Percentiles rank a stretch among this genome's conserved stretches.
Conservation (phyloP, 1,139 yeast species). For the Keqinozyma sinolaborantium region DNA sequence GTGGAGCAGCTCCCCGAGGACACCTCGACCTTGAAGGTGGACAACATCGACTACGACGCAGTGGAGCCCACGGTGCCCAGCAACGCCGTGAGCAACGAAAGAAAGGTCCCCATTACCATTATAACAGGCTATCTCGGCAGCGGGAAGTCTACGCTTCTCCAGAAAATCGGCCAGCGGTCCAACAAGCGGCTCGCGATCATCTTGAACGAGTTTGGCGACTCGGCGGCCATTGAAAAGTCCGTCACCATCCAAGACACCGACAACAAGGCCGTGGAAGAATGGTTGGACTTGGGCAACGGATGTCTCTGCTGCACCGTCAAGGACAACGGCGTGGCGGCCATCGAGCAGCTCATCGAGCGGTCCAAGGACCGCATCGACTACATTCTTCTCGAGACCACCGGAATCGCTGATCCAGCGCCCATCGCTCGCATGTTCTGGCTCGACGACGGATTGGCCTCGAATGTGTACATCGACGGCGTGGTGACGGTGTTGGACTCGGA, state of each 20-base stretch:
- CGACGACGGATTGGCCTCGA: constrained; percentile 81
- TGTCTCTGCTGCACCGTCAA: constrained; percentile 95
- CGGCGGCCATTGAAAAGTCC: constrained; percentile 85
- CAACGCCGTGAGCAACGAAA: constrained; percentile 8
- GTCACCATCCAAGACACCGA: constrained; percentile 67
- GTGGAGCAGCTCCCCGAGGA: constrained; percentile 11
- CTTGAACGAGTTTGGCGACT: constrained; percentile 85
- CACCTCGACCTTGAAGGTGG: constrained; percentile 3
- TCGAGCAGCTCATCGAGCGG: constrained; percentile 77
- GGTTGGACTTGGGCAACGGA: constrained; percentile 96
- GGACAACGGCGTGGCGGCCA: constrained; percentile 91
- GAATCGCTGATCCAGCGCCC: constrained; percentile 98
- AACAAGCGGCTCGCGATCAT: constrained; percentile 81
- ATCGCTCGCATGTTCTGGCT: constrained; percentile 97
- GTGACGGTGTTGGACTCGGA: constrained; percentile 86
- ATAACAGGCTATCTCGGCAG: constrained; percentile 95
- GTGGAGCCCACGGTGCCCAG: constrained; percentile 6
- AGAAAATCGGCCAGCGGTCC: constrained; percentile 66
- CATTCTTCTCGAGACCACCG: constrained; percentile 89
- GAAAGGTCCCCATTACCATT: constrained; percentile 83
- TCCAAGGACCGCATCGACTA: constrained; percentile 79
- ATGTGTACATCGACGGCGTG: constrained; percentile 88
- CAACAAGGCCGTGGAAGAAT: constrained; percentile 69
- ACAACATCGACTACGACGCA: constrained; percentile 10
- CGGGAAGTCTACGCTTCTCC: constrained; percentile 86